These are phyloP conservation scores for Solanum corneliomulleri DNA, from an alignment of 257 asterid species.

Conservation along the genomic window DNA sequence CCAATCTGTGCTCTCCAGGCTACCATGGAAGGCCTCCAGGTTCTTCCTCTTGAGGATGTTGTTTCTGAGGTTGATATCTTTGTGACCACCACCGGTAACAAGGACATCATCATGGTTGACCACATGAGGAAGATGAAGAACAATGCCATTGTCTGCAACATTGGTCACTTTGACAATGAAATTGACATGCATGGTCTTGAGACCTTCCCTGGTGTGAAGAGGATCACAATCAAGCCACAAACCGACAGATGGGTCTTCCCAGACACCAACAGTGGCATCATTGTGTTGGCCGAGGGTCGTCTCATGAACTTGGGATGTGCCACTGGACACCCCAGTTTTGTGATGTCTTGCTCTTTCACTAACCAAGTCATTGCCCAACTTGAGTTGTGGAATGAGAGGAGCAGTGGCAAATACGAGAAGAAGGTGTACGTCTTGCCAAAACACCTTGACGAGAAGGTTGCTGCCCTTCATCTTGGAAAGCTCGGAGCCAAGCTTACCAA, in stretches of 20 bases:
- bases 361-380: constrained; percentile 63
- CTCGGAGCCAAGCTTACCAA: constrained; percentile 52
- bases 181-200: constrained; percentile 52
- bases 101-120: constrained; percentile 47
- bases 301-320: constrained; percentile 67
- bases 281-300: constrained; percentile 51
- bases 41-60: constrained; percentile 43
- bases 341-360: constrained; percentile 54
- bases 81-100: constrained; percentile 65
- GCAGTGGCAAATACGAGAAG: constrained; percentile 41
- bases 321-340: constrained; percentile 58
- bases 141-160: constrained; percentile 63
- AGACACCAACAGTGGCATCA: constrained; percentile 27
- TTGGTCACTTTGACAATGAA: constrained; percentile 58
- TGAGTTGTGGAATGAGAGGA: constrained; percentile 51
- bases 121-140: constrained; percentile 60
- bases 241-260: constrained; percentile 55
- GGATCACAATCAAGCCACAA: constrained; percentile 50
- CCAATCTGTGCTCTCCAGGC: constrained; percentile 64
- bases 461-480: constrained; percentile 52
- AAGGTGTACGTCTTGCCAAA: constrained; percentile 48
- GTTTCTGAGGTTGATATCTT: constrained; percentile 44
- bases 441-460: constrained; percentile 56
- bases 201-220: constrained; percentile 42
- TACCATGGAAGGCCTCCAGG: constrained; percentile 53